A percentile compares a stretch with the other conserved stretches of the same genome.
These are phyloP conservation scores for Vachellia pachyceras DNA, from an alignment of 306 rosid genomes.

Conservation along the genomic window DNA sequence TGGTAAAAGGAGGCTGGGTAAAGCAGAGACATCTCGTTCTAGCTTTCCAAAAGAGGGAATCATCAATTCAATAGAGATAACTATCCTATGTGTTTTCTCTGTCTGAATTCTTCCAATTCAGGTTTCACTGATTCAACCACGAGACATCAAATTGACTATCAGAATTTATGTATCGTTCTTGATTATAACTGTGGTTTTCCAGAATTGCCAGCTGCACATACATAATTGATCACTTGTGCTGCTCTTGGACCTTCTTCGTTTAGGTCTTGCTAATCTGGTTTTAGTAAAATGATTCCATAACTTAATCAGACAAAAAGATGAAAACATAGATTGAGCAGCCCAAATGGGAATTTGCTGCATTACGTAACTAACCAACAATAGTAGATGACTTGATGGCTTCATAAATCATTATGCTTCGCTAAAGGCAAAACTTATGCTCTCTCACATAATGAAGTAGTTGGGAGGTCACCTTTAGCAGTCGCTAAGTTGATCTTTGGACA, in stretches of 20 bases:
- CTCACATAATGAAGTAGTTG: constrained; percentile 44
- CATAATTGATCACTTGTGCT: constrained; percentile 9
- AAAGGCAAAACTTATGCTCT: constrained; percentile 28
- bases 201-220: constrained; percentile 26
- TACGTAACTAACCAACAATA: constrained; percentile 15
- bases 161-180: too few relatives aligned
- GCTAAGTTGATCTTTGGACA: constrained; percentile 39
- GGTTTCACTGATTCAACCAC: background rate
- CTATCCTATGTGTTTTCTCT: background rate
- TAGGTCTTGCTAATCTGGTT: constrained; percentile 15
- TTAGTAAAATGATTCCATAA: constrained; percentile 20
- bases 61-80: background rate
- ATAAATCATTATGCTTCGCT: constrained; percentile 39
- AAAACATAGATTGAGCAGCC: constrained; percentile 22
- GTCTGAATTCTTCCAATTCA: background rate
- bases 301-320: constrained; percentile 18
- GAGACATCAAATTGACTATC: constrained; percentile 3
- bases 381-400: background rate
- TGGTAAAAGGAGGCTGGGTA: constrained; percentile 15
- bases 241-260: constrained; percentile 24
- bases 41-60: background rate
- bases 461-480: constrained; percentile 45
- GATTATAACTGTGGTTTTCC: background rate
- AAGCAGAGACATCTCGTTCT: constrained; percentile 24
- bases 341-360: constrained; percentile 19